phyloP scores from a whole-genome alignment of 2,329 filamentous ascomycete genomes.

The Colletotrichum sp. region DNA sequence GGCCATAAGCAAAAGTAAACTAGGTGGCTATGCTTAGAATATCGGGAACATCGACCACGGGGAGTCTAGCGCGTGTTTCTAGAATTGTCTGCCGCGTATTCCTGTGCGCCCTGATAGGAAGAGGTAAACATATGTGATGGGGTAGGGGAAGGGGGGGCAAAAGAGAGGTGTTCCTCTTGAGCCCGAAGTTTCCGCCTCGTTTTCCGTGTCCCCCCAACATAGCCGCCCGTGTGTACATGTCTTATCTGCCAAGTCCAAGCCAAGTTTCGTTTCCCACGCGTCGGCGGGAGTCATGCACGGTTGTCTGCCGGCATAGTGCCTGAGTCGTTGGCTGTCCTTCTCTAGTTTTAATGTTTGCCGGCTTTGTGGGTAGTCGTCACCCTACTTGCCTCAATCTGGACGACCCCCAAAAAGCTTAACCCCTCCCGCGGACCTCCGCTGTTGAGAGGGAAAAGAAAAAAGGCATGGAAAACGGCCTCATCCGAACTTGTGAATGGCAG shows the following conservation, averaged over 20 bases:
- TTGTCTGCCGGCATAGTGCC: background rate
- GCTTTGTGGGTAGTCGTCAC: background rate
- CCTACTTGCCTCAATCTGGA: background rate
- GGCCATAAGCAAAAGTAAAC: background rate
- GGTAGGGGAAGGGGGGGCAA: background rate
- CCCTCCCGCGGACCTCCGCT: background rate
- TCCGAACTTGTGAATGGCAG: slow-evolving; percentile 10
- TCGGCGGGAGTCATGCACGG: background rate
- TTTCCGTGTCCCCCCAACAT: background rate
- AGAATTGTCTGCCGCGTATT: background rate
- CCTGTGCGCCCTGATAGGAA: background rate
- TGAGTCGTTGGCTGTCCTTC: background rate
- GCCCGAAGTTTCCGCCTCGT: slow-evolving; percentile 3
- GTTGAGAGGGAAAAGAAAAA: background rate
- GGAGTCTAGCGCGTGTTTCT: background rate
- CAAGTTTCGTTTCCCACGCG: background rate
- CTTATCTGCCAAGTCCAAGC: background rate
- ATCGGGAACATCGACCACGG: background rate
- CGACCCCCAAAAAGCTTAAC: background rate
- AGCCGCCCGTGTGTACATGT: background rate
- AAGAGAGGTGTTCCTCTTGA: background rate
- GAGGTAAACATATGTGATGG: background rate
- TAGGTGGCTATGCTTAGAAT: background rate
- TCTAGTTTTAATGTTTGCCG: background rate
- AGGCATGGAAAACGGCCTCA: background rate